Conservation (phyloP, 2,329 filamentous ascomycete species). For the Fusarium transvaalense region DNA sequence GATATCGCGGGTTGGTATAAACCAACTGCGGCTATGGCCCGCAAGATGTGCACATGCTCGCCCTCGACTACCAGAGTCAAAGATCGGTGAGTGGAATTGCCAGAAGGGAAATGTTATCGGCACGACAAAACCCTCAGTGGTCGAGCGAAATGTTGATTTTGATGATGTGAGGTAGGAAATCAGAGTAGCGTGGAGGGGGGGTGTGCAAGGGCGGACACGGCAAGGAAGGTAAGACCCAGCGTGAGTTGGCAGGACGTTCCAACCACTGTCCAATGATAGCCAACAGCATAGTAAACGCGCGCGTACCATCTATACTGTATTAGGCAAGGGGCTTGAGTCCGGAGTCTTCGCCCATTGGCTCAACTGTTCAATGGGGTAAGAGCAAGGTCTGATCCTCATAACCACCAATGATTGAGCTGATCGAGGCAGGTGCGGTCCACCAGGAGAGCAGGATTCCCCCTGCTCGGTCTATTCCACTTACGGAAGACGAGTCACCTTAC, state of each 20-base stretch:
- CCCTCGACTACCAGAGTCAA: slow-evolving; percentile 7
- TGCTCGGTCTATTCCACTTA: slow-evolving; percentile 21
- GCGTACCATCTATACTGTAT: slow-evolving; percentile 42
- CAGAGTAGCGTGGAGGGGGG: slow-evolving; percentile 33
- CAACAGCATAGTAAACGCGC: slow-evolving; percentile 49
- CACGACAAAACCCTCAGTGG: slow-evolving; percentile 20
- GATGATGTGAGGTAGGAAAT: slow-evolving; percentile 27
- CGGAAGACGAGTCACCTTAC: slow-evolving; percentile 21
- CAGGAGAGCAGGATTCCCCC: slow-evolving; percentile 17
- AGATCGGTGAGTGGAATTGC: slow-evolving; percentile 21
- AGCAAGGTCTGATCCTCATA: slow-evolving; percentile 18
- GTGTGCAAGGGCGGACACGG: slow-evolving; percentile 12
- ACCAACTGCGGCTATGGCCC: slow-evolving; percentile 4
- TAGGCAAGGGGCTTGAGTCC: slow-evolving; percentile 30
- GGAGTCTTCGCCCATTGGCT: slow-evolving; percentile 49
- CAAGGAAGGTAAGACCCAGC: slow-evolving; percentile 16
- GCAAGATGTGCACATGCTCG: background rate
- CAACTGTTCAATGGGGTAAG: background rate
- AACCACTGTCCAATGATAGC: slow-evolving; percentile 50
- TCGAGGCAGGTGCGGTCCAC: background rate
- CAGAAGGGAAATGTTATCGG: slow-evolving; percentile 18
- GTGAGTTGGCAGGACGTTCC: slow-evolving; percentile 50
- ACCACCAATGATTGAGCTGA: slow-evolving; percentile 37
- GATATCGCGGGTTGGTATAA: slow-evolving; percentile 14
- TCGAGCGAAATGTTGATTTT: slow-evolving; percentile 17